A percentile compares a stretch with the other conserved stretches of the same genome.
Conservation (phyloP, 495 filamentous ascomycete species). For the Penicillium lividum region DNA sequence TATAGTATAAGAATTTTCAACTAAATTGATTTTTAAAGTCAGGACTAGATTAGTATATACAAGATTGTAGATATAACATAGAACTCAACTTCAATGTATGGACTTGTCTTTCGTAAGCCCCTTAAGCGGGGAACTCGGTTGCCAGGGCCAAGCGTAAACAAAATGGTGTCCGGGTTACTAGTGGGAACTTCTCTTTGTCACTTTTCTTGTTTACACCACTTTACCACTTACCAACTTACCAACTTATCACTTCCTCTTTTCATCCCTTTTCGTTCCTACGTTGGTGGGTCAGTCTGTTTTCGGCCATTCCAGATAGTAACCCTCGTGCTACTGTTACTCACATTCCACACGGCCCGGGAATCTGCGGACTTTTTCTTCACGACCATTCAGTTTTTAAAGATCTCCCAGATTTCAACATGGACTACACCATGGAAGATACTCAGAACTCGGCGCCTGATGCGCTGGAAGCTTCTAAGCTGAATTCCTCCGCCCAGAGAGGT, state of each 20-base stretch:
- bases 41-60: neutral
- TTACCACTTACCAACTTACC: too few relatives aligned
- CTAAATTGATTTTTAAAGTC: neutral
- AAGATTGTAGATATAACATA: neutral
- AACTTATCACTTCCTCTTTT: too few relatives aligned
- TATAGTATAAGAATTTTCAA: neutral
- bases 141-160: slow-evolving; percentile 1
- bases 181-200: neutral
- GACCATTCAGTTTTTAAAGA: slow-evolving; percentile 4
- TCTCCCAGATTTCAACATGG: slow-evolving; percentile 43
- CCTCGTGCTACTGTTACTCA: slow-evolving; percentile 32
- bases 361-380: slow-evolving; percentile 18
- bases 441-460: slow-evolving; percentile 71
- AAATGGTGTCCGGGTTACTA: neutral
- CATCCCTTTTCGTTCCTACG: slow-evolving; percentile 3
- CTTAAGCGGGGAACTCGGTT: neutral
- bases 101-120: neutral
- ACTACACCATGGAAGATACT: slow-evolving; percentile 67
- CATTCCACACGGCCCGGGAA: slow-evolving; percentile 29
- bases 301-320: slow-evolving; percentile 47
- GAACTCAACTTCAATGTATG: too few relatives aligned
- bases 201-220: neutral
- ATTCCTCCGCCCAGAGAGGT: slow-evolving; percentile 51
- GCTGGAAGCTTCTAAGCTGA: slow-evolving; percentile 59
- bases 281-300: slow-evolving; percentile 23